phyloP scores from a whole-genome alignment of 1,139 yeast species.

The Candida anutae region DNA sequence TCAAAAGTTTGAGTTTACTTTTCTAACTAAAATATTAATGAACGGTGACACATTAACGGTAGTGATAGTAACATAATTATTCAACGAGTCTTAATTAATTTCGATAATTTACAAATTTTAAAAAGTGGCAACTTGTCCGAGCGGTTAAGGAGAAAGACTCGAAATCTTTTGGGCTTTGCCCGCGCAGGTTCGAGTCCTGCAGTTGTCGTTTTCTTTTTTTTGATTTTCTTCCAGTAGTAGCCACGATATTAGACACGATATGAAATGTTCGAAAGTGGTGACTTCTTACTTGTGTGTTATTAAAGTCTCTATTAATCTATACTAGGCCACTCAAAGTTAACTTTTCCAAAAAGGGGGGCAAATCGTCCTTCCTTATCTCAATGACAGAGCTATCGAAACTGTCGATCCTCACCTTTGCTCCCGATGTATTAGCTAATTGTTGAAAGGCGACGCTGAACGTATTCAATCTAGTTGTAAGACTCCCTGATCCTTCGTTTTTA shows the following conservation, averaged over 20 bases:
- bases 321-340: constrained; percentile 42
- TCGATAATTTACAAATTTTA: neutral
- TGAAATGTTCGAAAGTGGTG: no score
- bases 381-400: constrained; percentile 92
- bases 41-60: no score
- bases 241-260: no score
- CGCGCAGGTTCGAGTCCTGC: constrained; percentile 58
- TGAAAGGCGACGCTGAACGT: constrained; percentile 89
- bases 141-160: constrained; percentile 53
- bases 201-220: constrained; percentile 32
- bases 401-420: constrained; percentile 86
- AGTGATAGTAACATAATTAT: constrained; percentile 8
- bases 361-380: constrained; percentile 81
- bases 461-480: constrained; percentile 44
- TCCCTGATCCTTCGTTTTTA: constrained; percentile 1
- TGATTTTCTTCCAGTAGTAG: neutral
- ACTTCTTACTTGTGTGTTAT: neutral
- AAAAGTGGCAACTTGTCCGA: constrained; percentile 43
- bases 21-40: no score
- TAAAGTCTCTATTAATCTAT: constrained; percentile 10
- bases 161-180: constrained; percentile 54
- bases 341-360: constrained; percentile 79
- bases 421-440: constrained; percentile 71
- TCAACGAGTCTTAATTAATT: neutral
- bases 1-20: no score